Conservation (phyloP, 345 rosid species). For the Durio zibethinus region DNA sequence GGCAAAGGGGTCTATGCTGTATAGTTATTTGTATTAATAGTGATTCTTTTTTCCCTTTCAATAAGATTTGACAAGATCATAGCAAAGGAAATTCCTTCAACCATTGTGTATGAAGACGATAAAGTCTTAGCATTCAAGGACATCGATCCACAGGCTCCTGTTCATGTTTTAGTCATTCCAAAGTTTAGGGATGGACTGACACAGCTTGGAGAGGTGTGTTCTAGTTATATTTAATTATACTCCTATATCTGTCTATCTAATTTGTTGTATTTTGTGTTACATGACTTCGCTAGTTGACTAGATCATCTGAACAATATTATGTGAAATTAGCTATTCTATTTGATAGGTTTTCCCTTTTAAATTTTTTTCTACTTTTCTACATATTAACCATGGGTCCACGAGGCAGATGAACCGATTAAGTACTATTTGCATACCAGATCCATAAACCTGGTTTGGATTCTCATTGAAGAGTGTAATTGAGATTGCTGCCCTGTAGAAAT, state of each 20-base stretch:
- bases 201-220: slow-evolving; percentile 58
- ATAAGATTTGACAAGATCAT: slow-evolving; percentile 88
- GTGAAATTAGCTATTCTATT: no score
- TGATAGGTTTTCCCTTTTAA: no score
- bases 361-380: no score
- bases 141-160: slow-evolving; percentile 80
- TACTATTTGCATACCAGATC: not conserved
- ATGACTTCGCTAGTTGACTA: no score
- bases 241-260: not conserved
- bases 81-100: slow-evolving; percentile 79
- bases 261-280: not conserved
- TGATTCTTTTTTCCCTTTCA: not conserved
- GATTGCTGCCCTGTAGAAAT: not conserved
- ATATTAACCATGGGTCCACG: not conserved
- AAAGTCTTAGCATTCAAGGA: slow-evolving; percentile 88
- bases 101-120: slow-evolving; percentile 87
- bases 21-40: not conserved
- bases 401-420: not conserved
- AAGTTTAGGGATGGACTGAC: slow-evolving; percentile 82
- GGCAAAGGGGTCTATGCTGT: not conserved
- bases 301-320: no score
- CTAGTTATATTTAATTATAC: not conserved
- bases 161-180: slow-evolving; percentile 83
- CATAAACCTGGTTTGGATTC: not conserved
- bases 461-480: not conserved